These are phyloP conservation scores for Lentinula raphanica DNA, from an alignment of 768 basidiomycete species.

Conservation along the genomic window DNA sequence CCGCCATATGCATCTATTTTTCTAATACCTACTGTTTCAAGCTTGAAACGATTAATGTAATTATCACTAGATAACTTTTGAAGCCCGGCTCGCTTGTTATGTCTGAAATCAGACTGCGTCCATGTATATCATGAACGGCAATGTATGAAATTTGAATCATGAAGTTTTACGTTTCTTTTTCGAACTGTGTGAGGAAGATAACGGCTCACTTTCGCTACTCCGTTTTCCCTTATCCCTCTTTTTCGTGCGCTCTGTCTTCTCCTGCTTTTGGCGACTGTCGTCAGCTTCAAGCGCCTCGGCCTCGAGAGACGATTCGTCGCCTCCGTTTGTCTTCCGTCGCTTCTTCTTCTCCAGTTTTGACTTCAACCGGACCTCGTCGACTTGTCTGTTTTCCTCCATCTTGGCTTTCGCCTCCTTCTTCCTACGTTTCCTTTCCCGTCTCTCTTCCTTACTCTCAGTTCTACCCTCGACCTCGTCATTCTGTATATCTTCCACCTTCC, in stretches of 20 bases:
- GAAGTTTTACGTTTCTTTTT: no score
- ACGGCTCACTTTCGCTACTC: background rate
- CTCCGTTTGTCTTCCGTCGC: background rate
- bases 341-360: background rate
- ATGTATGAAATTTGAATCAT: background rate
- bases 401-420: background rate
- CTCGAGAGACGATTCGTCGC: background rate
- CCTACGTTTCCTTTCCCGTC: constrained; percentile 1
- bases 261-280: no score
- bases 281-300: no score
- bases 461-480: constrained; percentile 6
- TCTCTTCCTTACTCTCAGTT: constrained; percentile 10
- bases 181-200: no score
- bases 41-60: background rate
- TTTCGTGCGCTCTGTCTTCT: background rate
- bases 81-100: background rate
- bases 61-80: background rate
- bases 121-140: background rate
- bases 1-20: background rate
- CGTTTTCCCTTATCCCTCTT: constrained; percentile 7
- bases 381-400: background rate
- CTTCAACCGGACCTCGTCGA: background rate
- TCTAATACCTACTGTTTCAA: background rate
- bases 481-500: constrained; percentile 3
- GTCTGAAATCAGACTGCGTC: background rate